Percentiles rank a stretch among this genome's conserved stretches.
Conservation (phyloP, 2,329 filamentous ascomycete species). For the Pseudopithomyces maydicus region DNA sequence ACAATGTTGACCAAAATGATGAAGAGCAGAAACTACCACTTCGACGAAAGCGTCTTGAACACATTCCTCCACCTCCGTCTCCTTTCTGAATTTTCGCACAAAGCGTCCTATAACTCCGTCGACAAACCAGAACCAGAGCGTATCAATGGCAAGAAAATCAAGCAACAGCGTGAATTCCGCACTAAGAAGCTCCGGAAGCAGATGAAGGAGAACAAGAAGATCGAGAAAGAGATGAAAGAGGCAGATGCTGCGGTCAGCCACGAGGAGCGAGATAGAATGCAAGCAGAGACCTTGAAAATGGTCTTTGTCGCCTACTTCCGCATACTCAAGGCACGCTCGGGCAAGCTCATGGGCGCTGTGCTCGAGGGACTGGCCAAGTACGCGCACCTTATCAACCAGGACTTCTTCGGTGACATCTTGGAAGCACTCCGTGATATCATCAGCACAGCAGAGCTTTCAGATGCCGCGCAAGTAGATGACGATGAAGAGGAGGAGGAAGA, state of each 20-base stretch:
- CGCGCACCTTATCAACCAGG: constrained; percentile 95
- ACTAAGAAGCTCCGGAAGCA: constrained; percentile 87
- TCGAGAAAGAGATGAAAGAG: constrained; percentile 91
- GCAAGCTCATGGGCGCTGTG: constrained; percentile 93
- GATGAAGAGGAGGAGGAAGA: constrained; percentile 56
- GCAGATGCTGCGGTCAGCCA: constrained; percentile 90
- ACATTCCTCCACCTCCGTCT: constrained; percentile 89
- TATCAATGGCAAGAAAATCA: constrained; percentile 62
- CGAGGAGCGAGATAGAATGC: constrained; percentile 91
- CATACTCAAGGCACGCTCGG: constrained; percentile 81
- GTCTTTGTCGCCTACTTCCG: constrained; percentile 96
- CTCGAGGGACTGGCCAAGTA: constrained; percentile 93
- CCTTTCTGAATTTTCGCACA: constrained; percentile 83
- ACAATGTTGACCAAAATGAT: constrained; percentile 91
- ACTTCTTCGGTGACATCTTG: constrained; percentile 96
- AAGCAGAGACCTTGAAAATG: constrained; percentile 92
- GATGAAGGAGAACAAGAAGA: constrained; percentile 80
- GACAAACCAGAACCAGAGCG: constrained; percentile 62
- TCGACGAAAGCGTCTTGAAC: constrained; percentile 86
- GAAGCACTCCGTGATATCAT: constrained; percentile 95
- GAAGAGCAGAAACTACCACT: constrained; percentile 79
- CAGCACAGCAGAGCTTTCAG: constrained; percentile 64
- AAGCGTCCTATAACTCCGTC: constrained; percentile 77
- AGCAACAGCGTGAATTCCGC: constrained; percentile 80
- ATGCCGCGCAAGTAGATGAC: constrained; percentile 52